phyloP scores from a whole-genome alignment of 2,329 filamentous ascomycete genomes.

The Passalora sequoiae region DNA sequence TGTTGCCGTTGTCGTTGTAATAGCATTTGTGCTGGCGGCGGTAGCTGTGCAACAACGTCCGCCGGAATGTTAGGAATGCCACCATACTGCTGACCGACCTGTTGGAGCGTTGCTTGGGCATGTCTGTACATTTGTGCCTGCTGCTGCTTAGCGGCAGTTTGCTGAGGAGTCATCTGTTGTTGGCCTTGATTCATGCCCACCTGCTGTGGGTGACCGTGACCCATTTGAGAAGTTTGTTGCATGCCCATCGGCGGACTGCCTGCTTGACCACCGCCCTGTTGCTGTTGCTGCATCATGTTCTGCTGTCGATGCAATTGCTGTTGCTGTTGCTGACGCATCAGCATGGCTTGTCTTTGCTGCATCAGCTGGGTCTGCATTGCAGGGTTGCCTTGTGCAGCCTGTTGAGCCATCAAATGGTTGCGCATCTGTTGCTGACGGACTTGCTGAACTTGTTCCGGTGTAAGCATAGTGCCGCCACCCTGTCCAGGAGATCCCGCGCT shows the following conservation, averaged over 20 bases:
- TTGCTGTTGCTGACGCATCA: constrained; percentile 26
- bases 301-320: constrained; percentile 22
- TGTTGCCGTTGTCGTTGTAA: constrained; percentile 15
- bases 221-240: constrained; percentile 20
- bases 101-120: constrained; percentile 19
- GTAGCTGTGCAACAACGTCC: constrained; percentile 13
- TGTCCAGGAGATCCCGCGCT: constrained; percentile 14
- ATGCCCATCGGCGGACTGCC: constrained; percentile 18
- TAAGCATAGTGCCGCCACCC: constrained; percentile 19
- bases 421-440: constrained; percentile 34
- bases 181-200: constrained; percentile 19
- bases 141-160: constrained; percentile 19
- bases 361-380: constrained; percentile 23
- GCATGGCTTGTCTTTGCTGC: constrained; percentile 17
- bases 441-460: constrained; percentile 32
- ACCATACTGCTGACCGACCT: constrained; percentile 19
- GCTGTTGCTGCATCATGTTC: constrained; percentile 15
- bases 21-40: constrained; percentile 22
- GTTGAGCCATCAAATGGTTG: constrained; percentile 27
- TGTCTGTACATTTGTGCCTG: constrained; percentile 20
- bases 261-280: constrained; percentile 18
- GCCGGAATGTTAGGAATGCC: constrained; percentile 21
- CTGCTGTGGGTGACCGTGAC: constrained; percentile 23
- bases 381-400: constrained; percentile 15
- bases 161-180: constrained; percentile 22